Evolutionary conservation across 331 rosid genomes (phyloP).

Genomic region (Arachis monticola): DNA sequence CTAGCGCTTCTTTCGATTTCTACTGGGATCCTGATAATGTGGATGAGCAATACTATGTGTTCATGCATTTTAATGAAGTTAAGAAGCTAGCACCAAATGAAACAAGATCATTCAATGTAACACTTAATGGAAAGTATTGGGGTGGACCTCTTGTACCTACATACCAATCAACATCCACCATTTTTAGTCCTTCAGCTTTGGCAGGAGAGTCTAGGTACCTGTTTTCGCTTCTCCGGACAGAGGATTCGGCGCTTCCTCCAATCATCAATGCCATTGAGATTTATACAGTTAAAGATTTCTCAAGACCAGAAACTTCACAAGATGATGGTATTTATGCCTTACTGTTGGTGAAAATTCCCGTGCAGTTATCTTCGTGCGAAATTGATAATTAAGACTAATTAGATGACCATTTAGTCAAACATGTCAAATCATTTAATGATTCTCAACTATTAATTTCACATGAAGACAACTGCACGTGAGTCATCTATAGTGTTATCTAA

Average conservation of each 20-base stretch:
- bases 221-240: constrained; percentile 5
- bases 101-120: constrained; percentile 42
- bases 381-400: too few relatives aligned
- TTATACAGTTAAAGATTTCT: constrained; percentile 30
- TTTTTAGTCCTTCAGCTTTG: background rate
- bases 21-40: constrained; percentile 21
- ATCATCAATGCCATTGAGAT: constrained; percentile 59
- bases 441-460: too few relatives aligned
- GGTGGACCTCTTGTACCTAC: constrained; percentile 31
- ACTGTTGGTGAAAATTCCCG: too few relatives aligned
- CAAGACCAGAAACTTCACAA: constrained; percentile 48
- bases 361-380: too few relatives aligned
- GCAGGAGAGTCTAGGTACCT: background rate
- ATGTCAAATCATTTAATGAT: too few relatives aligned
- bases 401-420: too few relatives aligned
- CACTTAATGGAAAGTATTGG: constrained; percentile 17
- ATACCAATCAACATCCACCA: background rate
- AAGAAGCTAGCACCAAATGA: constrained; percentile 32
- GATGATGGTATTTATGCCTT: constrained; percentile 48
- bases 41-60: constrained; percentile 26
- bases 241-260: constrained; percentile 58
- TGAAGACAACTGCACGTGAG: too few relatives aligned
- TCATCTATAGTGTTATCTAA: background rate
- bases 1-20: constrained; percentile 31
- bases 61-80: constrained; percentile 48